Evolutionary conservation across 495 filamentous ascomycete species (phyloP), one percentile per base, ranked within the genome.

Genomic region (Hypoxylon trugodes): DNA sequence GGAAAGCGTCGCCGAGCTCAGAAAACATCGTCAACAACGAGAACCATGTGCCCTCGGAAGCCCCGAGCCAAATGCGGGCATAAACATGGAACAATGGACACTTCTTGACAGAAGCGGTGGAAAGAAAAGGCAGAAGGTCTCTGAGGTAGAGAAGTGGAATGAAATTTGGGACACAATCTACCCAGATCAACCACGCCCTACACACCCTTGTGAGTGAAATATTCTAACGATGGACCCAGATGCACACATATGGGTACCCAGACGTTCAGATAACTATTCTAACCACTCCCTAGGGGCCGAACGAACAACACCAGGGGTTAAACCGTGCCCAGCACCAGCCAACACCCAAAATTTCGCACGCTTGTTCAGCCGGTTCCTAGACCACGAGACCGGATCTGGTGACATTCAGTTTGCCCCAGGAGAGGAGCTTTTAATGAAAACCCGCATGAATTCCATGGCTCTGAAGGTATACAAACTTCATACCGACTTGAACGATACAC

Each of bases 181-280:
- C 25, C 58, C 48, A 32, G 40, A n/a, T 2, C n/a, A 0, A 13
- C 6, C 24, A 18, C 58, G 18, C 2, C 58, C 58, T 5, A 0
- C 1, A 2, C 58, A 61, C 25, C 58, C 58, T 16, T 61, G 58
- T 61, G 32, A 42, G 58, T n/a, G n/a, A n/a, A n/a, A n/a, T n/a
- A n/a, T 54, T 35, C 16, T 42, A 22, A 21, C 2, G 38, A 6
- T 4, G 2, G 1, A 21, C 6, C 37, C 0, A n/a, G n/a, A n/a
- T n/a, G 4, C 28, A 4, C 28, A 30, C 28, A 30, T 5, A 10
- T 30, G 10, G 28, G 28, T 30, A 30, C 10, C 28, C 10, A 10
- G 4, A 10, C 28, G 10, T 10, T 10, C 10, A 13, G 32, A 36
- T 26, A 28, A 32, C 26, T 13, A 35, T 22, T 6, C 13, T 32